Percentiles rank a stretch among this genome's conserved stretches.
Evolutionary conservation across 2,329 filamentous ascomycete genomes (phyloP).

Genomic region (Diaporthe capsici): DNA sequence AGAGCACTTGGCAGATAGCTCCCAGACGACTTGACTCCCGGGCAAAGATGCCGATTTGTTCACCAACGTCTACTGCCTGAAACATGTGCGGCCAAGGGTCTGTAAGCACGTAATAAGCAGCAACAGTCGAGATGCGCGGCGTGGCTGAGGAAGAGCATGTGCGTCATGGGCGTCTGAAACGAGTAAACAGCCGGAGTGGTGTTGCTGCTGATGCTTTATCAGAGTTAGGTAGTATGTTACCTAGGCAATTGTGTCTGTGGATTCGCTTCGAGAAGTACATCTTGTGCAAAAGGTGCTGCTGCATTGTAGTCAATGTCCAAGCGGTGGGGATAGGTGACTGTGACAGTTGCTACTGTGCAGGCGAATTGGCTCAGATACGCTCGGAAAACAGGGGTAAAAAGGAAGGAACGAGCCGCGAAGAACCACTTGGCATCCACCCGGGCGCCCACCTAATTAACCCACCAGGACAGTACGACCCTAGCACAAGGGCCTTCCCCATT

Average conservation of each 20-base stretch:
- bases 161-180: conserved; percentile 7
- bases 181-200: no score
- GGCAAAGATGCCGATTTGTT: conserved; percentile 23
- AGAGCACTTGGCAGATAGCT: conserved; percentile 29
- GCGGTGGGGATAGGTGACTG: neutral
- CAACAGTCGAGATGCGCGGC: neutral
- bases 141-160: neutral
- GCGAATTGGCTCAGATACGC: neutral
- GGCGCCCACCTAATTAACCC: conserved; percentile 24
- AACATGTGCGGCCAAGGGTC: conserved; percentile 19
- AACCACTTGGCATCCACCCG: conserved; percentile 6
- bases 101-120: conserved; percentile 7
- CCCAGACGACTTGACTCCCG: neutral
- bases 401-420: conserved; percentile 27
- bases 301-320: neutral
- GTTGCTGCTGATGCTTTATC: neutral
- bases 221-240: neutral
- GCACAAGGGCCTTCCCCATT: conserved; percentile 26
- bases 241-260: no score
- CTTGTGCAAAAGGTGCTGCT: neutral
- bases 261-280: no score
- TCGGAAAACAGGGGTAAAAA: conserved; percentile 17
- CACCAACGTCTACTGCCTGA: conserved; percentile 6
- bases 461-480: neutral
- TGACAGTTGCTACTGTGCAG: neutral